Percentiles rank a stretch among this genome's conserved stretches.
Conservation (phyloP, 176 grass and related monocot species). For the Tillandsia fasciculata region DNA sequence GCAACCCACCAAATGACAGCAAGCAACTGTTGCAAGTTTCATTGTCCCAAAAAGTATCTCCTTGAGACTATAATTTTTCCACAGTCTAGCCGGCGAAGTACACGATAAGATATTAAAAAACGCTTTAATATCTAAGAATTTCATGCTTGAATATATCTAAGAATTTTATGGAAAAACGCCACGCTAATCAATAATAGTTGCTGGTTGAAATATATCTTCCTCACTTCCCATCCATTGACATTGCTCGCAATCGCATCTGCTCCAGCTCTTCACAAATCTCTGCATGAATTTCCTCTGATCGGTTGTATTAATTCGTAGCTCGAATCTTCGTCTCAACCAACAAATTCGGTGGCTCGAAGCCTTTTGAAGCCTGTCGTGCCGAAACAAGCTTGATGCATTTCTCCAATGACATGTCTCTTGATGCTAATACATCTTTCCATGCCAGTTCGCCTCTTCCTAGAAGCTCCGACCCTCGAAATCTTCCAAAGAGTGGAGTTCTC, state of each 20-base stretch:
- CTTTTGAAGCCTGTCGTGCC: slow-evolving; percentile 5
- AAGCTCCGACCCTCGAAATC: slow-evolving; percentile 20
- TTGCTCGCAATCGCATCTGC: slow-evolving; percentile 15
- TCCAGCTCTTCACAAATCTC: slow-evolving; percentile 5
- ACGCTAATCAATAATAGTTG: slow-evolving; percentile 22
- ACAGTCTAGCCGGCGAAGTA: no score
- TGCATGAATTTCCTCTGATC: background rate
- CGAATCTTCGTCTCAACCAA: slow-evolving; percentile 22
- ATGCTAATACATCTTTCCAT: slow-evolving; percentile 22
- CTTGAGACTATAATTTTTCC: no score
- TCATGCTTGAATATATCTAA: background rate
- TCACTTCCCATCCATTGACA: slow-evolving; percentile 47
- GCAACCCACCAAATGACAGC: no score
- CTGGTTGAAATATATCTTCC: slow-evolving; percentile 52
- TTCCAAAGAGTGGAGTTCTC: background rate
- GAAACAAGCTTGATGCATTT: slow-evolving; percentile 26
- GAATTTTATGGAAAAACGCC: background rate
- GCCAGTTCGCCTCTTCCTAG: slow-evolving; percentile 35
- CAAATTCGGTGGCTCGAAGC: slow-evolving; percentile 29
- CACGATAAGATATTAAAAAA: no score
- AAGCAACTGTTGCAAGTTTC: no score
- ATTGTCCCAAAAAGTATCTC: no score
- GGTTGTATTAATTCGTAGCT: background rate
- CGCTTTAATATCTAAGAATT: background rate
- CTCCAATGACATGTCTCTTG: slow-evolving; percentile 8